Conservation (phyloP, 2,329 filamentous ascomycete genomes). For the Fusarium penzigii region DNA sequence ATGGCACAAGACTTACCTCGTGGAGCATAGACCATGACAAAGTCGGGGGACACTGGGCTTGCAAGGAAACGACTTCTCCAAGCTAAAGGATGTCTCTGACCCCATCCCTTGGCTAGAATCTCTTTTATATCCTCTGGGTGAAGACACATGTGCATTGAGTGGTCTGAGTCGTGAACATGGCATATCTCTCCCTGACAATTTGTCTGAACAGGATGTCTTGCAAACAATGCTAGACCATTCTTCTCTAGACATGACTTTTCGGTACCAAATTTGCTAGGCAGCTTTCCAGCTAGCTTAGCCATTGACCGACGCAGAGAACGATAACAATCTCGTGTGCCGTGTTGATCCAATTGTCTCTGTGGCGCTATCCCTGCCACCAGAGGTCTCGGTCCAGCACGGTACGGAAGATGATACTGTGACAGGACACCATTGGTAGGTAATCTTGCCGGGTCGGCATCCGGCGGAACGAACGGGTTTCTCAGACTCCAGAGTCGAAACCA, state of each 20-base stretch:
- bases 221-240: conserved; percentile 76
- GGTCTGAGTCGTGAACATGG: conserved; percentile 76
- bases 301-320: conserved; percentile 55
- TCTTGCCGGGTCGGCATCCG: conserved; percentile 50
- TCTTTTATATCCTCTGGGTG: conserved; percentile 76
- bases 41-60: conserved; percentile 71
- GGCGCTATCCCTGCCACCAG: conserved; percentile 75
- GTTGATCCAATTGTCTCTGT: conserved; percentile 75
- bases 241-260: conserved; percentile 80
- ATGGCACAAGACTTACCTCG: conserved; percentile 44
- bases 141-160: conserved; percentile 76
- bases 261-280: conserved; percentile 54
- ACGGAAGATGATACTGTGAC: conserved; percentile 51
- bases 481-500: conserved; percentile 72
- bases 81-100: conserved; percentile 68
- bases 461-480: conserved; percentile 66
- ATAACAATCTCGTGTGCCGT: conserved; percentile 55
- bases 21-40: conserved; percentile 83
- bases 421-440: conserved; percentile 63
- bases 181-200: conserved; percentile 80
- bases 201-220: conserved; percentile 63
- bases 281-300: conserved; percentile 47
- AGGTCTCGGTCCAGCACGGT: conserved; percentile 65
- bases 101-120: conserved; percentile 77
- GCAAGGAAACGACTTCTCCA: conserved; percentile 62